A percentile compares a stretch with the other conserved stretches of the same genome.
Evolutionary conservation across 1,139 yeast genomes (phyloP).

Genomic region (Candida sanyaensis): DNA sequence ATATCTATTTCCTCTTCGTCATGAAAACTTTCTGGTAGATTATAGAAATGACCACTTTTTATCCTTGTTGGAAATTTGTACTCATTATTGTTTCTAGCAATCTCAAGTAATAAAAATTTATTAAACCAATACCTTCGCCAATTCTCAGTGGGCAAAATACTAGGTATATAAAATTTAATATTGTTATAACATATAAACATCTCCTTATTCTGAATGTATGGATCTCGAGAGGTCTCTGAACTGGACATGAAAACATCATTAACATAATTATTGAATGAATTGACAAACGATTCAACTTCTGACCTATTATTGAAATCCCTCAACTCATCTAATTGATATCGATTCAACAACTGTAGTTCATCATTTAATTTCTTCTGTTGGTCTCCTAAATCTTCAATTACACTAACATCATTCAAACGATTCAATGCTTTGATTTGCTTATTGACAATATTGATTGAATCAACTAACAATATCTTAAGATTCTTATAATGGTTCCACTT

Average conservation of each 20-base stretch:
- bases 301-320: constrained; percentile 7
- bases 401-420: constrained; percentile 4
- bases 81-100: background rate
- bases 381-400: constrained; percentile 2
- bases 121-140: constrained; percentile 22
- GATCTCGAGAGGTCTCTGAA: background rate
- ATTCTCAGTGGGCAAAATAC: constrained; percentile 6
- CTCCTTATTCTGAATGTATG: constrained; percentile 9
- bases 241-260: background rate
- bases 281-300: constrained; percentile 7
- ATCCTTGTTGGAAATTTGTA: constrained; percentile 7
- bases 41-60: constrained; percentile 11
- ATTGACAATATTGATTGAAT: constrained; percentile 17
- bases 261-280: constrained; percentile 1
- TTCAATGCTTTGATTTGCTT: constrained; percentile 15
- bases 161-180: constrained; percentile 12
- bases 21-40: background rate
- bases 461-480: constrained; percentile 14
- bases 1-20: background rate
- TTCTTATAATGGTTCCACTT: constrained; percentile 19
- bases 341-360: constrained; percentile 12
- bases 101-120: constrained; percentile 7
- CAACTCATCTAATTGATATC: constrained; percentile 8
- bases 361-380: constrained; percentile 9
- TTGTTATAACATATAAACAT: constrained; percentile 11